Evolutionary conservation across 2,329 filamentous ascomycete species (phyloP).

Genomic region (Hymenoscyphus repandus): DNA sequence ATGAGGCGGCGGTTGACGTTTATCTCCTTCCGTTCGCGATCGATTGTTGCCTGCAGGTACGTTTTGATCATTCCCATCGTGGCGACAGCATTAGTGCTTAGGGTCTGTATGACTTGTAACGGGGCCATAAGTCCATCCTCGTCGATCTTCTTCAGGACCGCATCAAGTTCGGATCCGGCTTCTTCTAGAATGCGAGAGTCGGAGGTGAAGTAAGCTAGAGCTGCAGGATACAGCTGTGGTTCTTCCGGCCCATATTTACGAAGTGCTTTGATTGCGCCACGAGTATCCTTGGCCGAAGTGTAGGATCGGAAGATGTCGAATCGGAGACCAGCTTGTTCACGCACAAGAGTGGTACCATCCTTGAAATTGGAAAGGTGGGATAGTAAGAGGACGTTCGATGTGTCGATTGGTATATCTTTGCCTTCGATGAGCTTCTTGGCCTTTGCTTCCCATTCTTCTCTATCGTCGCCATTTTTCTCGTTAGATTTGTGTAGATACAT

Average conservation of each 20-base stretch:
- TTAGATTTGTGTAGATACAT: constrained; percentile 94
- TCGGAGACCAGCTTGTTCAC: constrained; percentile 84
- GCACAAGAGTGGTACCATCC: constrained; percentile 86
- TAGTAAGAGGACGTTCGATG: constrained; percentile 86
- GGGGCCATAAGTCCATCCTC: constrained; percentile 90
- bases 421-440: constrained; percentile 84
- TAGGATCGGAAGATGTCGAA: constrained; percentile 98
- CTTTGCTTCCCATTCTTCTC: constrained; percentile 81
- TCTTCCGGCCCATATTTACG: constrained; percentile 89
- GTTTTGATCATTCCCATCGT: constrained; percentile 97
- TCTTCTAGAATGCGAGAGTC: constrained; percentile 76
- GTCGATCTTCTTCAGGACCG: constrained; percentile 80
- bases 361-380: constrained; percentile 88
- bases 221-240: constrained; percentile 86
- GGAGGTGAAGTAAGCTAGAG: constrained; percentile 88
- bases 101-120: constrained; percentile 90
- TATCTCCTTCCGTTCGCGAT: constrained; percentile 83
- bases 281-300: constrained; percentile 85
- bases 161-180: constrained; percentile 78
- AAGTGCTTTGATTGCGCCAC: constrained; percentile 82
- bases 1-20: constrained; percentile 74
- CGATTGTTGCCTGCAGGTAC: constrained; percentile 84
- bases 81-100: constrained; percentile 73
- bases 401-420: constrained; percentile 79
- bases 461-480: constrained; percentile 63